Conservation (phyloP, 139 green algal genomes). For the Chlamydomonas sp. region DNA sequence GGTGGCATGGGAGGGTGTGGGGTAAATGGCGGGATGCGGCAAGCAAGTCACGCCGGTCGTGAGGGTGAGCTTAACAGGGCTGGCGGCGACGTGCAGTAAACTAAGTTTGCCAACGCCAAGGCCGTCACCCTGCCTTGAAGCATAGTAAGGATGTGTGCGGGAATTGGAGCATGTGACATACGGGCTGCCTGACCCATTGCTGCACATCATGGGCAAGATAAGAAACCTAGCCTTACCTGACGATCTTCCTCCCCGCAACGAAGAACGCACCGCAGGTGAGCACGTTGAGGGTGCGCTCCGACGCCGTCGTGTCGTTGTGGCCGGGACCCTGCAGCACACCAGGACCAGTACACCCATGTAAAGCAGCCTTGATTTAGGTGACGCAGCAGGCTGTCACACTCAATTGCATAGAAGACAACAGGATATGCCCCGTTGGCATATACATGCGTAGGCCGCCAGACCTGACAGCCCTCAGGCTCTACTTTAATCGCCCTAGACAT, state of each 20-base stretch:
- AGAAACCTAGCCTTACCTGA: not conserved
- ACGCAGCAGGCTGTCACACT: not conserved
- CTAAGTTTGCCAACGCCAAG: not conserved
- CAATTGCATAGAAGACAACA: too few relatives aligned
- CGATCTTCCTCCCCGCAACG: conserved; percentile 1
- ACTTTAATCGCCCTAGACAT: too few relatives aligned
- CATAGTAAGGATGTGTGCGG: not conserved
- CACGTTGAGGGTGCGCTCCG: conserved; percentile 13
- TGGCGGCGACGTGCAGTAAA: not conserved
- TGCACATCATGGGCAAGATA: not conserved
- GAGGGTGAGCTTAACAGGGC: not conserved
- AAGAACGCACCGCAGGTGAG: conserved; percentile 32
- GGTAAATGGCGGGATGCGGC: not conserved
- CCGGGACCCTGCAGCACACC: conserved; percentile 23
- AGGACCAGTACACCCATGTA: not conserved
- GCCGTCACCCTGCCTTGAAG: too few relatives aligned
- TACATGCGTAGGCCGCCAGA: too few relatives aligned
- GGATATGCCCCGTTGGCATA: too few relatives aligned
- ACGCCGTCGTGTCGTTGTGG: conserved; percentile 1
- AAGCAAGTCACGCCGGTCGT: not conserved
- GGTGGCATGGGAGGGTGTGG: not conserved
- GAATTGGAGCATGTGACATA: not conserved
- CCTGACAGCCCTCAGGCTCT: too few relatives aligned
- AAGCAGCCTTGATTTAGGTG: not conserved
- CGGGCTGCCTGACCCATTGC: not conserved